Evolutionary conservation across 2,329 filamentous ascomycete species (phyloP).

Genomic region (Penicillium rolfsii): DNA sequence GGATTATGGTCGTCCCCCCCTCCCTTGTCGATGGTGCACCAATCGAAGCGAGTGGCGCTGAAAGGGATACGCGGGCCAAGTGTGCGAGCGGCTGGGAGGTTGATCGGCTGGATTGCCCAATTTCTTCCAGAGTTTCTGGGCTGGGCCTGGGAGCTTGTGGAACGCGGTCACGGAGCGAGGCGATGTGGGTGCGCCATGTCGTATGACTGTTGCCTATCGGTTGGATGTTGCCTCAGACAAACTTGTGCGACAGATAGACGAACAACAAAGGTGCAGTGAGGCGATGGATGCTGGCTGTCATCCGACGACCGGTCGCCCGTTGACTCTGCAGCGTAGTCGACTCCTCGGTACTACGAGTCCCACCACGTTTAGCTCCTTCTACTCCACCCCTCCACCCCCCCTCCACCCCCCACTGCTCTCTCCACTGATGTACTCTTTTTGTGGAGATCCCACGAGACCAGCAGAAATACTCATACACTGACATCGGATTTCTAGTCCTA

Average conservation of each 20-base stretch:
- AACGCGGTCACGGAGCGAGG: background rate
- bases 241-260: background rate
- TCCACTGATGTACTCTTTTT: conserved; percentile 3
- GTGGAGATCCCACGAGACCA: conserved; percentile 1
- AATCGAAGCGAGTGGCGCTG: conserved; percentile 17
- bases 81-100: conserved; percentile 22
- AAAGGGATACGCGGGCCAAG: conserved; percentile 24
- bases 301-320: background rate
- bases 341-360: background rate
- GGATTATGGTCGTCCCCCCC: conserved; percentile 8
- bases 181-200: background rate
- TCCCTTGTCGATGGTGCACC: conserved; percentile 13
- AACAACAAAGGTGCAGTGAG: background rate
- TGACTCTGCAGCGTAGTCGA: background rate
- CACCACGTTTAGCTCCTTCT: background rate
- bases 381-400: background rate
- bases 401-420: conserved; percentile 2
- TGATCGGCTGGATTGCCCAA: conserved; percentile 25
- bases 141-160: conserved; percentile 2
- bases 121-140: background rate
- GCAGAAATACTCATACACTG: background rate
- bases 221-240: background rate
- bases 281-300: background rate
- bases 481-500: background rate
- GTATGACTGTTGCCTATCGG: background rate